phyloP scores from a whole-genome alignment of 2,329 filamentous ascomycete genomes.

The Mollisiaceae sp. region DNA sequence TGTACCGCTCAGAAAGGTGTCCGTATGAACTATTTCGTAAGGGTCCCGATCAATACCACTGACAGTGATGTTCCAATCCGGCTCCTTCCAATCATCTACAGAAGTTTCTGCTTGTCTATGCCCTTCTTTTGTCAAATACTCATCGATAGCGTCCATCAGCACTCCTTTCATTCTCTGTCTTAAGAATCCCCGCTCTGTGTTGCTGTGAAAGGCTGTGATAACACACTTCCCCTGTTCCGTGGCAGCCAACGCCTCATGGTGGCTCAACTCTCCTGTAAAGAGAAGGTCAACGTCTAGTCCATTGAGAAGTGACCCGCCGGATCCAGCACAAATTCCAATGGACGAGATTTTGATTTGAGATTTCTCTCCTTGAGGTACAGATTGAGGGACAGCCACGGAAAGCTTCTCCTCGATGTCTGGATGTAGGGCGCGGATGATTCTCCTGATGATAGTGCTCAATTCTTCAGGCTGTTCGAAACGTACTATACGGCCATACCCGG shows the following conservation, averaged over 20 bases:
- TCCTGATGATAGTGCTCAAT: slow-evolving; percentile 34
- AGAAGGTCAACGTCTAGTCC: slow-evolving; percentile 75
- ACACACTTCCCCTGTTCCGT: slow-evolving; percentile 84
- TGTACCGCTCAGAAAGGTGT: neutral
- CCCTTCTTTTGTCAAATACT: slow-evolving; percentile 23
- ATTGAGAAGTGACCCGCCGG: slow-evolving; percentile 78
- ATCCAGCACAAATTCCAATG: slow-evolving; percentile 89
- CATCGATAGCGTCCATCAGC: neutral
- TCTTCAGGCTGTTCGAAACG: slow-evolving; percentile 35
- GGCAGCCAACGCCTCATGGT: slow-evolving; percentile 88
- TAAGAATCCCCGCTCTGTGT: slow-evolving; percentile 87
- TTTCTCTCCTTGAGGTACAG: slow-evolving; percentile 24
- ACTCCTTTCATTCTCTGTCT: slow-evolving; percentile 64
- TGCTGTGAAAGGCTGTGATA: slow-evolving; percentile 88
- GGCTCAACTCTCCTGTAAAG: slow-evolving; percentile 91
- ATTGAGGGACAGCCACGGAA: slow-evolving; percentile 41
- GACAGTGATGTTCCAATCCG: slow-evolving; percentile 67
- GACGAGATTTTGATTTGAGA: slow-evolving; percentile 56
- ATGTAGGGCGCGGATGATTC: slow-evolving; percentile 33
- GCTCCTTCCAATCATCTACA: slow-evolving; percentile 27
- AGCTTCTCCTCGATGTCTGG: slow-evolving; percentile 23
- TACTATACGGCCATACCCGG: slow-evolving; percentile 44
- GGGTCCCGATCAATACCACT: slow-evolving; percentile 87
- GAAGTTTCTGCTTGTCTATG: slow-evolving; percentile 22
- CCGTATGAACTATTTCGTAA: slow-evolving; percentile 66